Base-by-base conservation (phyloP, 2,329 filamentous ascomycete genomes). In the Dactylellina haptotyla region DNA sequence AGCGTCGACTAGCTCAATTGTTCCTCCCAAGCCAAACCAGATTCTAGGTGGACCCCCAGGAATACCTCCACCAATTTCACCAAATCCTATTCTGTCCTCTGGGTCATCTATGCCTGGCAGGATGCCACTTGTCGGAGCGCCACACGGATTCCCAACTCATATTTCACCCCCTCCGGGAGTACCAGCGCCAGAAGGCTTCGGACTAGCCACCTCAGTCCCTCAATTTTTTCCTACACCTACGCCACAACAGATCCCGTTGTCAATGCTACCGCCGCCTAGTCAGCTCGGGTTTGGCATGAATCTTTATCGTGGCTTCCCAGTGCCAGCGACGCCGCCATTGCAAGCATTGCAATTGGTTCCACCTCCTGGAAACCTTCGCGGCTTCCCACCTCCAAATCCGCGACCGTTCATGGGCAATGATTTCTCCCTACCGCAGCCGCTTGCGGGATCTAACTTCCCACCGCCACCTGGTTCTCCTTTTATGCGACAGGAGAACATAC, bases 141-240 rank as follows among this genome's bases (percentile, higher is more conserved):
- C 85, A 78, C 87, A 85, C 83, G 88, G 84, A 51, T 82, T 84
- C 28, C 86, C 87, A 54, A 86, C 87, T 6, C 53, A 85, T 88
- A 75, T 93, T 89, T 48, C 90, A 88, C 14, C 85, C 84, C 65
- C 82, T 83, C 54, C 83, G 85, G 51, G 83, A 82, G 79, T 86
- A 87, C 62, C 87, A 88, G 77, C 84, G 84, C 67, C 87, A 86
- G 66, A 86, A 32, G 43, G 45, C 51, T 73, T 66, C 20, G 53
- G 37, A 26, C 4, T 66, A 14, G 6, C 64, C n/a, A 37, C 63
- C 1, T 28, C 39, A 86, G 65, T 82, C 85, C 58, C 80, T 77
- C 28, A 76, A 78, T 75, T 80, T 78, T 75, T 82, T 85, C 76
- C 81, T 82, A 51, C 81, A 80, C 30, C 80, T 85, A 77, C 84